Base-by-base conservation (phyloP, 352 stramenopile species). In the Globisporangium sylvaticum region DNA sequence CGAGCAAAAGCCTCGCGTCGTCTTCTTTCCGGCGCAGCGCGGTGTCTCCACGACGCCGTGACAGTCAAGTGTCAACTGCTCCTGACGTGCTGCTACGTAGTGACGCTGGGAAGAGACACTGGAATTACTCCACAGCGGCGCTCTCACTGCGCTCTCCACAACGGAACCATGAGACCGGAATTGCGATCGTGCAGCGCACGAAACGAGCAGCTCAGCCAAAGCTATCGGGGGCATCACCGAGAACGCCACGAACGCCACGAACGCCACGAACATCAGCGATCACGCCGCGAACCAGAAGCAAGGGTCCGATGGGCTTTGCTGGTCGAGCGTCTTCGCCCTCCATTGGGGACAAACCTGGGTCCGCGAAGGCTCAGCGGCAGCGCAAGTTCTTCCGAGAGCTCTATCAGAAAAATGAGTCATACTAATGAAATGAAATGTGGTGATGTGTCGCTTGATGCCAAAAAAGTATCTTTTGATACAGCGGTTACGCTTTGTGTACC, bases 51-150 rank as follows among this genome's bases (percentile, higher is more conserved):
- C 59, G 62, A 18, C 65, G 62, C 18, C 73, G 69, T 10, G 42
- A 50, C 18, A 50, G 42, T 29, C 63, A 34, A 31, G 74, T 66
- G 56, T 67, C 70, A 22, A 72, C 70, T 29, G 68, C 71, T 8
- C 77, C 77, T 0, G 73, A 81, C 15, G 79, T 85, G 15, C 54
- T 85, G 14, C 69, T 85, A 6, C 75, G 77, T 34, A 85, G 77
- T 29, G 77, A 85, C 59, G 75, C 78, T 6, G 75, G 71, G 15
- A 70, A 62, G 37, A 74, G 77, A 34, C 75, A 85, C 54, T 85
- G 77, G 77, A 62, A 65, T 6, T 81, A 70, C 8, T 85, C 77
- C n/a, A 79, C 72, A 8, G 70, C 75, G 27, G 75, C 77, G n/a
- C 53, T 85, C 32, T 80, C 72, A 6, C 68, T 84, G 54, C 64